These are phyloP conservation scores for Diutina mesorugosa DNA, from an alignment of 1,139 yeast species.

Conservation along the genomic window DNA sequence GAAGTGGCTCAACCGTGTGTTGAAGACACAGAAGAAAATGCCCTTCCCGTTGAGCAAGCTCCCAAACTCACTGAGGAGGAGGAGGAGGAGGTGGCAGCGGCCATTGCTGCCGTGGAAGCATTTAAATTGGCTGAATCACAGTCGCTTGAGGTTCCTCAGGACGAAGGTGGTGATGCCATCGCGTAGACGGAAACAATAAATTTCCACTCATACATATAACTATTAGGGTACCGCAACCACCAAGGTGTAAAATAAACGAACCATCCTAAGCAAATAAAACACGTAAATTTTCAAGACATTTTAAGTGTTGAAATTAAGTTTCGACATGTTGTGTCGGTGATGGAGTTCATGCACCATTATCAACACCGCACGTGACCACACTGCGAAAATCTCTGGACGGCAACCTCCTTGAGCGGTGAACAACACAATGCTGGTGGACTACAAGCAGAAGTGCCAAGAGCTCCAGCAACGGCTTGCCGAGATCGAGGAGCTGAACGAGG, in stretches of 20 bases:
- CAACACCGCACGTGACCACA: neutral
- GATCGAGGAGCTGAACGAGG: constrained; percentile 70
- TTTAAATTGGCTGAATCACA: neutral
- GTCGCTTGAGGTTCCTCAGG: too few species aligned
- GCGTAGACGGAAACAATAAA: neutral
- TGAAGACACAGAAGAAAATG: neutral
- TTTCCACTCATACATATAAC: neutral
- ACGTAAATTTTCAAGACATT: too few species aligned
- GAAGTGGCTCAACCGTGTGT: neutral
- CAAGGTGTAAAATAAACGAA: neutral
- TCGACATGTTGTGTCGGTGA: too few species aligned
- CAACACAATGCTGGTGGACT: constrained; percentile 7
- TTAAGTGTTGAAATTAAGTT: too few species aligned
- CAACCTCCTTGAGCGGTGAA: neutral
- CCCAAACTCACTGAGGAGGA: neutral
- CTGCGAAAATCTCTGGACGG: neutral
- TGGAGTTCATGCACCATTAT: neutral
- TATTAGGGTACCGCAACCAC: neutral
- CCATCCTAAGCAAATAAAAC: neutral
- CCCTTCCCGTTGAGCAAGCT: neutral
- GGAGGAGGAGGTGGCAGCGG: neutral
- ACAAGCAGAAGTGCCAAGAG: constrained; percentile 55
- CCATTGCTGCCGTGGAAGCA: neutral
- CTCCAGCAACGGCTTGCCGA: constrained; percentile 61
- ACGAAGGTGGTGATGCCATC: neutral